These are phyloP conservation scores for Rhexocercosporidium sp. DNA, from an alignment of 2,329 filamentous ascomycete species.

Conservation along the genomic window DNA sequence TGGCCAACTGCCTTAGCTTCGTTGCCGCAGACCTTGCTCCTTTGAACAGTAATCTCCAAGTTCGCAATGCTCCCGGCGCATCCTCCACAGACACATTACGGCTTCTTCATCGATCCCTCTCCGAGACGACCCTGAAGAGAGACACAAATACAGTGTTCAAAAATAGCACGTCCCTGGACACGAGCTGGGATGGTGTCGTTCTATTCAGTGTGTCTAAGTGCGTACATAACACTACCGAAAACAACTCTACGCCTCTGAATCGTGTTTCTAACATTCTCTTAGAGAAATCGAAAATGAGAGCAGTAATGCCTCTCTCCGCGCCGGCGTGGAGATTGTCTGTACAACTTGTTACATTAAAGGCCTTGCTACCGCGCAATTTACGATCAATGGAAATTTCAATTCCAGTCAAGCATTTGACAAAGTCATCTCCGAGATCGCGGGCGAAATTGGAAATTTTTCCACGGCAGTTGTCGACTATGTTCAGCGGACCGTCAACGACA, in stretches of 20 bases:
- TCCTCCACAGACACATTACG: neutral
- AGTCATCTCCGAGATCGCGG: conserved; percentile 42
- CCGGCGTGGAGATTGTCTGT: conserved; percentile 51
- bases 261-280: neutral
- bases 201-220: conserved; percentile 42
- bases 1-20: conserved; percentile 3
- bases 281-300: conserved; percentile 23
- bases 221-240: conserved; percentile 25
- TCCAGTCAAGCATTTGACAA: conserved; percentile 43
- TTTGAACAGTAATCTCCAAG: conserved; percentile 26
- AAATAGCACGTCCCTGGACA: conserved; percentile 45
- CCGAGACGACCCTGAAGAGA: conserved; percentile 26
- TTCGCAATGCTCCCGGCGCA: conserved; percentile 34
- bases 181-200: conserved; percentile 47
- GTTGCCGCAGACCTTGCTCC: conserved; percentile 13
- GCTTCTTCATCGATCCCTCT: conserved; percentile 26
- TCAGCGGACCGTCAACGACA: neutral
- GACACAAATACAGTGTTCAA: conserved; percentile 30
- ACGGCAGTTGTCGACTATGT: conserved; percentile 38
- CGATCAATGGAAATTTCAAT: conserved; percentile 50
- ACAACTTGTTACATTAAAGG: conserved; percentile 57
- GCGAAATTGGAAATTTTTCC: conserved; percentile 45
- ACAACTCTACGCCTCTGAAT: neutral
- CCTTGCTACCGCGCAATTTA: conserved; percentile 49
- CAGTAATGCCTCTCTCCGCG: conserved; percentile 30